Evolutionary conservation across 1,284 basidiomycete species (phyloP).

Genomic region (Rhodotorula sp.): DNA sequence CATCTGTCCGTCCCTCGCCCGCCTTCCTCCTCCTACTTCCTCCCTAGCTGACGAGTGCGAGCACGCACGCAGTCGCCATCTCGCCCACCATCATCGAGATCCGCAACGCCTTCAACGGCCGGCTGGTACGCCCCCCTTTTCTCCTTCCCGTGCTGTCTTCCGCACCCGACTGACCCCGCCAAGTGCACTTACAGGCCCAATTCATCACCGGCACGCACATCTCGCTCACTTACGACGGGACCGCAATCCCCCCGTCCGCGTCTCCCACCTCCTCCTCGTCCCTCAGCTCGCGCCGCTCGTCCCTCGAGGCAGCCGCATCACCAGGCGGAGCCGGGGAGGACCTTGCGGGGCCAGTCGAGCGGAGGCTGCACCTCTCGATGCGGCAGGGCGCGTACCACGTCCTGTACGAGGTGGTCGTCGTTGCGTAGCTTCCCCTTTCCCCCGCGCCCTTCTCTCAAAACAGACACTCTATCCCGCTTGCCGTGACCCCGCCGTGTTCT

Average conservation of each 20-base stretch:
- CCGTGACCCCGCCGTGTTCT: no score
- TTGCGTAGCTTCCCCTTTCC: neutral
- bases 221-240: constrained; percentile 33
- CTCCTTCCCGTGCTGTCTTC: neutral
- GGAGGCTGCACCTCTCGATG: constrained; percentile 28
- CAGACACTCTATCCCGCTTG: neutral
- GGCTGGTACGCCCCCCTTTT: constrained; percentile 2
- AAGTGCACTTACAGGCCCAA: constrained; percentile 10
- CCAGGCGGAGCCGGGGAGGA: neutral
- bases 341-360: constrained; percentile 11
- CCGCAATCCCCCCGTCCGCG: constrained; percentile 7
- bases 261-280: neutral
- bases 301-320: neutral
- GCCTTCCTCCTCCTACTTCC: neutral
- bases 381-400: constrained; percentile 20
- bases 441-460: neutral
- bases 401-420: constrained; percentile 29
- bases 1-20: constrained; percentile 55
- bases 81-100: constrained; percentile 36
- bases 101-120: constrained; percentile 38
- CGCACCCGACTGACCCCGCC: neutral
- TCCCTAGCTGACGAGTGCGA: no score
- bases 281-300: neutral
- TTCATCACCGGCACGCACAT: constrained; percentile 35
- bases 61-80: constrained; percentile 25